Base-by-base conservation (phyloP, 1,284 basidiomycete genomes). In the Cerrena zonata region DNA sequence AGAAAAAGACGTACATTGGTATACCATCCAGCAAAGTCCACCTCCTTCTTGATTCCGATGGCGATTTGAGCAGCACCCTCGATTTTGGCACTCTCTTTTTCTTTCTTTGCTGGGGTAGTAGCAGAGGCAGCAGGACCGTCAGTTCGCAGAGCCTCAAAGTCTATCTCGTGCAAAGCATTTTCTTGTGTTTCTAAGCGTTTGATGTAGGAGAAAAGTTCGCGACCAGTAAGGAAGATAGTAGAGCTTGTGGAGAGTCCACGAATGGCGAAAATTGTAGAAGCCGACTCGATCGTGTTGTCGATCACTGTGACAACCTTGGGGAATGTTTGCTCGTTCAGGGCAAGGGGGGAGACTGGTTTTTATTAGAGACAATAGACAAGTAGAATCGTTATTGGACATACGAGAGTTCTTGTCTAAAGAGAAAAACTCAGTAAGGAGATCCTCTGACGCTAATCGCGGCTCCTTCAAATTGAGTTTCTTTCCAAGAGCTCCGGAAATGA, bases 1-100 rank as follows among this genome's bases (percentile, higher is more conserved):
- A 22, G 39, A 18, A 18, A 40, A 15, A 50, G 7, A 71, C 84
- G 61, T 54, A 93, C 92, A 65, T 86, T 94, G 55, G 91, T 92
- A 69, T 96, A 97, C 94, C 94, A 97, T 26, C 82, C 81, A 10
- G 93, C 75, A 67, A 97, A 96, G 67, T 95, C 92, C 48, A 88
- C 89, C 64, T 95, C 91, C 70, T 97, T 96, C 79, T 92, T 93
- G 65, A 93, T 87, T 48, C 91, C 89, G 63, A 96, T 87, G 26
- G 93, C 93, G 64, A 95, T 89, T 72, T 94, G 89, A 34, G 92
- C 83, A 1, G 89, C 86, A 50, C 90, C 89, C 56, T 94, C 89
- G 51, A 90, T 90, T 71, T 85, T 89, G 25, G 83, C 80, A 50
- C 85, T 85, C 56, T 86, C 86, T 60, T 84, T 86, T 52, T 68